These are phyloP conservation scores for Sphaerobolus stellatus DNA, from an alignment of 1,284 basidiomycete species.

Conservation along the genomic window DNA sequence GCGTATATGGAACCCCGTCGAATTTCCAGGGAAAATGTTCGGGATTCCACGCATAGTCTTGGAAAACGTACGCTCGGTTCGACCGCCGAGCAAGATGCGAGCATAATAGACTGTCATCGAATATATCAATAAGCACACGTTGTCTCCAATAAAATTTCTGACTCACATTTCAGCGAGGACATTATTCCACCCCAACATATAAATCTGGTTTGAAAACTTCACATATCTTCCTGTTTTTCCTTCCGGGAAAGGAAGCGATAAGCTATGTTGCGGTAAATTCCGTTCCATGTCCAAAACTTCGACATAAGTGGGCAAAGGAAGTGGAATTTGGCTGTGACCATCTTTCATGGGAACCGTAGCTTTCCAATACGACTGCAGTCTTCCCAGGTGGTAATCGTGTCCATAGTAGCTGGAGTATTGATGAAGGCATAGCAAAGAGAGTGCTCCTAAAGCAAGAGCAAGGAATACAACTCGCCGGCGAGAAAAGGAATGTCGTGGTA, in stretches of 20 bases:
- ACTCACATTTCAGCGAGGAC: conserved; percentile 43
- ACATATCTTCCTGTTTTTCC: conserved; percentile 40
- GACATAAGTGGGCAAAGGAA: too few species aligned
- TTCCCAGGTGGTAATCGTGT: too few species aligned
- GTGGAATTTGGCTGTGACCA: too few species aligned
- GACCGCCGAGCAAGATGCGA: conserved; percentile 1
- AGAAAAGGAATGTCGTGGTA: too few species aligned
- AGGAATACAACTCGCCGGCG: too few species aligned
- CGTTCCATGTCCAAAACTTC: conserved; percentile 26
- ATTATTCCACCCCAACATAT: conserved; percentile 46
- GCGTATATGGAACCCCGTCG: conserved; percentile 26
- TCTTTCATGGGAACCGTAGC: too few species aligned
- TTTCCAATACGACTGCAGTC: too few species aligned
- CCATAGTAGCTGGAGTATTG: too few species aligned
- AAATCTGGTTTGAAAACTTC: conserved; percentile 41
- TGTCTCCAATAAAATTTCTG: too few species aligned
- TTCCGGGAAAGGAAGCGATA: conserved; percentile 17
- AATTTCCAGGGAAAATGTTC: not conserved
- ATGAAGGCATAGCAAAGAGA: too few species aligned
- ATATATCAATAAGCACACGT: not conserved
- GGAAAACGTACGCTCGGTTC: conserved; percentile 1
- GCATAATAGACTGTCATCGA: not conserved
- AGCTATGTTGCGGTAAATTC: conserved; percentile 17
- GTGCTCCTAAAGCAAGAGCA: too few species aligned
- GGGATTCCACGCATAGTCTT: conserved; percentile 18